phyloP scores from a whole-genome alignment of 2,329 filamentous ascomycete species.

The Neocucurbitaria cava region DNA sequence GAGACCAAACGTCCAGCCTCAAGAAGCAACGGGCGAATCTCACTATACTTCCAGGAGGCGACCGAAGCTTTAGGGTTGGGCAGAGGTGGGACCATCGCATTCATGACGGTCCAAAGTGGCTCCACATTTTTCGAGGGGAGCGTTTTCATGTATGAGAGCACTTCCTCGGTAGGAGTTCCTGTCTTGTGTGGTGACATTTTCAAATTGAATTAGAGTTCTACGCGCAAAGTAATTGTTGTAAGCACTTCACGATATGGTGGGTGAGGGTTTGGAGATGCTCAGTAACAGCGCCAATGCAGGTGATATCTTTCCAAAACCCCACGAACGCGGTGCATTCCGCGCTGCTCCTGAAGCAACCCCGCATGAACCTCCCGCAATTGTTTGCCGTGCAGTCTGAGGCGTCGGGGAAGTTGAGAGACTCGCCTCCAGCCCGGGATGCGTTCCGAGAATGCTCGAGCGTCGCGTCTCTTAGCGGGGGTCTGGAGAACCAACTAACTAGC shows the following conservation, averaged over 20 bases:
- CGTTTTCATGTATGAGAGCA: conserved; percentile 6
- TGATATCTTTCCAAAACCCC: background rate
- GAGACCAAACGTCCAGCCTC: conserved; percentile 46
- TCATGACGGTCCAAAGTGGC: conserved; percentile 15
- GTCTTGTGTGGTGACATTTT: background rate
- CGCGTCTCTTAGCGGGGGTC: background rate
- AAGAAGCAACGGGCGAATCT: conserved; percentile 38
- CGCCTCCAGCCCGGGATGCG: background rate
- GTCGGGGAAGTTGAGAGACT: background rate
- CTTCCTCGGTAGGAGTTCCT: background rate
- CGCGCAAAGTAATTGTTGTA: background rate
- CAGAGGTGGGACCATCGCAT: conserved; percentile 11
- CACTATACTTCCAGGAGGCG: conserved; percentile 9
- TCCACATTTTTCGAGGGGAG: conserved; percentile 15
- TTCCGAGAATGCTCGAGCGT: background rate
- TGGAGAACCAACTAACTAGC: too few species aligned
- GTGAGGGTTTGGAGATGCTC: background rate
- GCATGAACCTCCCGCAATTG: background rate
- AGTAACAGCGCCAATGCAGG: background rate
- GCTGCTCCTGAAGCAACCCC: background rate
- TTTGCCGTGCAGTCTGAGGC: background rate
- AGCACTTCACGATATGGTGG: background rate
- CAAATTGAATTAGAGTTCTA: background rate
- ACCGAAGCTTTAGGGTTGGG: conserved; percentile 12
- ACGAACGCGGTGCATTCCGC: background rate